Evolutionary conservation across 2,329 filamentous ascomycete genomes (phyloP).

Genomic region (Didymella arachidicola): DNA sequence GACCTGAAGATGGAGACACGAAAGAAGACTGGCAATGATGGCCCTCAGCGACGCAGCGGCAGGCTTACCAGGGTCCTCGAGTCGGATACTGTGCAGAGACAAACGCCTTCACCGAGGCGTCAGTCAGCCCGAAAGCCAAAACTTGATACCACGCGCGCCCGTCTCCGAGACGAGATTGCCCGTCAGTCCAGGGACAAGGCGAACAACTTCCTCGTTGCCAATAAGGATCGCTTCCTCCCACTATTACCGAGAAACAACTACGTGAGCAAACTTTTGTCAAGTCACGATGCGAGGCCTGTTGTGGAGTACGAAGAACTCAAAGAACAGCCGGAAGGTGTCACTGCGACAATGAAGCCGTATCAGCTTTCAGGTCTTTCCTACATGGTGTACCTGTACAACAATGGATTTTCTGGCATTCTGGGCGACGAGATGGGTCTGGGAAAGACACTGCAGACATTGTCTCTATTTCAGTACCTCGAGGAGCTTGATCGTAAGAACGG

Average conservation of each 20-base stretch:
- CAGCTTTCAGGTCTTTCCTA: slow-evolving; percentile 97
- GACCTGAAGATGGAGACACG: slow-evolving; percentile 47
- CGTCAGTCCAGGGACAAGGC: slow-evolving; percentile 54
- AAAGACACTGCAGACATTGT: slow-evolving; percentile 98
- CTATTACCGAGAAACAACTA: slow-evolving; percentile 56
- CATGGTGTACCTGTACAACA: slow-evolving; percentile 99
- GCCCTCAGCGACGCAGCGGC: slow-evolving; percentile 34
- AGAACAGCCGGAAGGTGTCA: slow-evolving; percentile 57
- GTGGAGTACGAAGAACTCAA: slow-evolving; percentile 53
- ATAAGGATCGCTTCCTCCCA: slow-evolving; percentile 58
- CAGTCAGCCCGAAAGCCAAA: slow-evolving; percentile 30
- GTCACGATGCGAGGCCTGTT: slow-evolving; percentile 32
- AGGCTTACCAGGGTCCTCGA: slow-evolving; percentile 40
- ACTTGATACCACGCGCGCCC: slow-evolving; percentile 51
- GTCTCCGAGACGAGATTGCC: slow-evolving; percentile 54
- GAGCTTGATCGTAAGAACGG: slow-evolving; percentile 74
- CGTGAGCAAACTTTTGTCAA: slow-evolving; percentile 49
- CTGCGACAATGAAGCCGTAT: slow-evolving; percentile 82
- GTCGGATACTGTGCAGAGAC: slow-evolving; percentile 39
- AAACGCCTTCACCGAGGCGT: slow-evolving; percentile 15
- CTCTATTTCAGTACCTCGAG: slow-evolving; percentile 93
- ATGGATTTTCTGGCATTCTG: slow-evolving; percentile 97
- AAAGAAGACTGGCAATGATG: slow-evolving; percentile 25
- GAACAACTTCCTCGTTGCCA: slow-evolving; percentile 55
- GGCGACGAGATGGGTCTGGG: slow-evolving; percentile 99